phyloP scores from a whole-genome alignment of 768 basidiomycete species.

The Leccinum incarnatum region DNA sequence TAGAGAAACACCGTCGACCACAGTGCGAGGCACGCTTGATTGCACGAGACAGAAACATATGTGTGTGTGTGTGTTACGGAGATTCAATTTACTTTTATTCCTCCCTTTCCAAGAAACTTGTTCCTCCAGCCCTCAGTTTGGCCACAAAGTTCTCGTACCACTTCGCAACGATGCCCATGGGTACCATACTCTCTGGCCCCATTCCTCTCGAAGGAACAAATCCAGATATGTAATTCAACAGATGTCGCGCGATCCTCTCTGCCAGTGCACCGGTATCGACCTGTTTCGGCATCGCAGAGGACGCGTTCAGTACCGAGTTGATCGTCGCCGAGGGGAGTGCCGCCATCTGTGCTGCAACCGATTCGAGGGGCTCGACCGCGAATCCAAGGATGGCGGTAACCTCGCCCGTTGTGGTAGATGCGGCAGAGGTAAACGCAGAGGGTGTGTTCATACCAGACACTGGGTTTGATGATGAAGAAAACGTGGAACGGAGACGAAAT shows the following conservation, averaged over 20 bases:
- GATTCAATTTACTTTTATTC: slow-evolving; percentile 3
- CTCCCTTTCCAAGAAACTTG: slow-evolving; percentile 56
- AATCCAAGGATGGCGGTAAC: slow-evolving; percentile 77
- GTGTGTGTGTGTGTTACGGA: background rate
- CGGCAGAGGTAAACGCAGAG: slow-evolving; percentile 30
- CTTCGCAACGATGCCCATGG: slow-evolving; percentile 58
- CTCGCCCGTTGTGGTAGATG: slow-evolving; percentile 38
- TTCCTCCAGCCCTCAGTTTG: slow-evolving; percentile 58
- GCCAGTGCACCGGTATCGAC: slow-evolving; percentile 17
- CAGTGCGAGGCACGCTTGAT: background rate
- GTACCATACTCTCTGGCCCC: slow-evolving; percentile 52
- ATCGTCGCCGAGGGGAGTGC: slow-evolving; percentile 36
- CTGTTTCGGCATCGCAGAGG: slow-evolving; percentile 12
- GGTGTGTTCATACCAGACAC: slow-evolving; percentile 30
- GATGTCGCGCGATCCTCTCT: slow-evolving; percentile 51
- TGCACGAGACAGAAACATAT: slow-evolving; percentile 7
- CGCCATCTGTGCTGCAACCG: slow-evolving; percentile 59
- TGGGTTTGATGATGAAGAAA: slow-evolving; percentile 38
- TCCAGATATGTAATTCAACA: slow-evolving; percentile 73
- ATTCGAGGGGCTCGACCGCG: slow-evolving; percentile 69
- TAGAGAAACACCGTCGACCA: slow-evolving; percentile 2
- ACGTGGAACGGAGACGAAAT: slow-evolving; percentile 74
- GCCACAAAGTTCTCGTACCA: slow-evolving; percentile 70
- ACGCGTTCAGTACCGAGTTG: slow-evolving; percentile 22
- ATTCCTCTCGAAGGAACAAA: slow-evolving; percentile 49